Conservation (phyloP, 306 rosid genomes). For the Bauhinia variegata region DNA sequence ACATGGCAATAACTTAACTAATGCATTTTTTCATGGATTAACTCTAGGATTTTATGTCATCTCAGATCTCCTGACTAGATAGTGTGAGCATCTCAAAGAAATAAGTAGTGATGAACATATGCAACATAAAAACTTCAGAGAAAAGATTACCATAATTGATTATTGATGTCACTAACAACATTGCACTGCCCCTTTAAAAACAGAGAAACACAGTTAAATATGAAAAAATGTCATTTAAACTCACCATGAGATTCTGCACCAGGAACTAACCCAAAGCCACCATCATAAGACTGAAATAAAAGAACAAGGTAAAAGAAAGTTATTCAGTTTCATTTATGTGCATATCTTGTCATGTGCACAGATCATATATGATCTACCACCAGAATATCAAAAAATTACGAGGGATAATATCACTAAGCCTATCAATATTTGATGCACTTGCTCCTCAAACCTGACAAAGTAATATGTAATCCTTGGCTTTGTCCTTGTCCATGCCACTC, state of each 20-base stretch:
- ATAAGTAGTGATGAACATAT: slow-evolving; percentile 4
- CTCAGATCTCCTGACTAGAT: neutral
- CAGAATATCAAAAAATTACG: slow-evolving; percentile 11
- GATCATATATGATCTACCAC: slow-evolving; percentile 5
- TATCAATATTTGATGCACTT: slow-evolving; percentile 18
- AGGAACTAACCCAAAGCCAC: slow-evolving; percentile 96
- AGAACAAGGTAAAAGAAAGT: slow-evolving; percentile 22
- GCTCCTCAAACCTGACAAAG: slow-evolving; percentile 77
- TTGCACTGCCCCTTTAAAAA: neutral
- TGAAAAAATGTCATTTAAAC: slow-evolving; percentile 44
- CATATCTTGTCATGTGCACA: slow-evolving; percentile 6
- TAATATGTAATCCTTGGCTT: slow-evolving; percentile 75
- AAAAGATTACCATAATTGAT: slow-evolving; percentile 5
- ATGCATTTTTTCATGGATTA: slow-evolving; percentile 25
- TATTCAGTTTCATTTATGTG: slow-evolving; percentile 18
- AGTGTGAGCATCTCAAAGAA: slow-evolving; percentile 4
- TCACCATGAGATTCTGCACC: slow-evolving; percentile 97
- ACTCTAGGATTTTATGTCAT: too few species aligned
- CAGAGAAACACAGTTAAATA: slow-evolving; percentile 10
- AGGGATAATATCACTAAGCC: neutral
- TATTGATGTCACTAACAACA: slow-evolving; percentile 20
- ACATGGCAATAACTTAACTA: neutral
- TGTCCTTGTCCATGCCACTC: slow-evolving; percentile 96
- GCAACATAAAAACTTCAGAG: neutral
- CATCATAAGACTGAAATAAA: slow-evolving; percentile 79